Evolutionary conservation across 2,329 filamentous ascomycete species (phyloP).

Genomic region (Xylariaceae sp.): DNA sequence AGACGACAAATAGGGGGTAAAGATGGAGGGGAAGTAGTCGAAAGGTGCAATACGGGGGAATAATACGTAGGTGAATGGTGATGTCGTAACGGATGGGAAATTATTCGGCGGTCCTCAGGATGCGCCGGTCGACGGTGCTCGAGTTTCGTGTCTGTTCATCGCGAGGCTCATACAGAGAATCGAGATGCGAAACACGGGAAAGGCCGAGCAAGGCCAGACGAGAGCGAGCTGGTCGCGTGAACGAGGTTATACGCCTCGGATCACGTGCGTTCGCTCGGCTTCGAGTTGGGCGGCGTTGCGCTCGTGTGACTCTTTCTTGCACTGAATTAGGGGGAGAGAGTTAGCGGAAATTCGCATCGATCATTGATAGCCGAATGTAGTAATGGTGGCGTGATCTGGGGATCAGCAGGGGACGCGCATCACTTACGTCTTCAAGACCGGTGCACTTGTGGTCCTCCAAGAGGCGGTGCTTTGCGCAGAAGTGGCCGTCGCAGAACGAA

Average conservation of each 20-base stretch:
- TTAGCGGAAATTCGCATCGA: conserved; percentile 13
- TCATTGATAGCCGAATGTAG: background rate
- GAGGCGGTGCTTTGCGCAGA: conserved; percentile 90
- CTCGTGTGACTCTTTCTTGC: conserved; percentile 95
- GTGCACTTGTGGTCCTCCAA: conserved; percentile 91
- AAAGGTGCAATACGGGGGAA: no score
- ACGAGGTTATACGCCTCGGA: conserved; percentile 70
- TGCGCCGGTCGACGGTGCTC: background rate
- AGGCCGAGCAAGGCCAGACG: background rate
- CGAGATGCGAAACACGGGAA: background rate
- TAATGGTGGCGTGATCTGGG: background rate
- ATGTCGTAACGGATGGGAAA: background rate
- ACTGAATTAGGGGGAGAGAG: conserved; percentile 43
- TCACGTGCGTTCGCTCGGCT: conserved; percentile 86
- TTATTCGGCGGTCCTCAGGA: background rate
- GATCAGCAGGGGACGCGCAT: conserved; percentile 20
- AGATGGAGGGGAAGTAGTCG: background rate
- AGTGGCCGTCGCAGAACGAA: conserved; percentile 88
- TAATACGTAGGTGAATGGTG: background rate
- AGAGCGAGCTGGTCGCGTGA: background rate
- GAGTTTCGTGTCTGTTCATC: background rate
- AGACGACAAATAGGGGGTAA: background rate
- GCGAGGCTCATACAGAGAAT: background rate
- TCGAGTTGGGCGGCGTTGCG: conserved; percentile 90
- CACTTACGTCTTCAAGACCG: conserved; percentile 77